These are phyloP conservation scores for Castanea crenata DNA, from an alignment of 306 rosid genomes.

Conservation along the genomic window DNA sequence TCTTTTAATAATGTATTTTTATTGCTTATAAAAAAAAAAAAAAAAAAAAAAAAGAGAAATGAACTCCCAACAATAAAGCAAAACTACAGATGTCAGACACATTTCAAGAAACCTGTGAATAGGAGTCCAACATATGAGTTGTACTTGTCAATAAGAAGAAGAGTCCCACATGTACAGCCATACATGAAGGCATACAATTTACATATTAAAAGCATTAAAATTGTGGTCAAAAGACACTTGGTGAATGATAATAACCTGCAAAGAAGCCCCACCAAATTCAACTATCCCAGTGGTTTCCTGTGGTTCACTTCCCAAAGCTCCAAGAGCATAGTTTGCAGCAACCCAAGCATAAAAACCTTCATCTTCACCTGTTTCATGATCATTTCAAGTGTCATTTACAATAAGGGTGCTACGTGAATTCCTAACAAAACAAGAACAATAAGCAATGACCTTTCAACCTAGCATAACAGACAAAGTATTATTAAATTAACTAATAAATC, in stretches of 20 bases:
- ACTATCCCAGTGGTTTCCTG: slow-evolving; percentile 47
- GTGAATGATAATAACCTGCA: slow-evolving; percentile 50
- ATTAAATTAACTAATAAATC: neutral
- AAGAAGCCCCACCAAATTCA: slow-evolving; percentile 60
- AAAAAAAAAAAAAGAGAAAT: neutral
- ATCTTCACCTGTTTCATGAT: slow-evolving; percentile 36
- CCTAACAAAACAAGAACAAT: neutral
- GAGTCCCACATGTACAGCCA: neutral
- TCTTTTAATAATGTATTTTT: too few relatives aligned
- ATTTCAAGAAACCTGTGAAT: neutral
- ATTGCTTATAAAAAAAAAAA: too few relatives aligned
- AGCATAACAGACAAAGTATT: neutral
- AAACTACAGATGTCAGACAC: neutral
- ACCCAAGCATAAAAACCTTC: slow-evolving; percentile 55
- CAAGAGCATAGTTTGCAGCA: slow-evolving; percentile 53
- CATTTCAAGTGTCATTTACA: slow-evolving; percentile 9
- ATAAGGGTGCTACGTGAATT: neutral
- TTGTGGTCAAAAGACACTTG: neutral
- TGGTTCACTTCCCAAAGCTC: slow-evolving; percentile 45
- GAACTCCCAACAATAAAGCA: neutral
- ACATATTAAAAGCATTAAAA: neutral
- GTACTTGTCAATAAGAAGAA: neutral
- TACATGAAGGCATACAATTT: neutral
- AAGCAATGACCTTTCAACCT: neutral
- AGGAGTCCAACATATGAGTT: neutral